Conservation (phyloP, 1,284 basidiomycete genomes). For the Rhizoctonia solani region DNA sequence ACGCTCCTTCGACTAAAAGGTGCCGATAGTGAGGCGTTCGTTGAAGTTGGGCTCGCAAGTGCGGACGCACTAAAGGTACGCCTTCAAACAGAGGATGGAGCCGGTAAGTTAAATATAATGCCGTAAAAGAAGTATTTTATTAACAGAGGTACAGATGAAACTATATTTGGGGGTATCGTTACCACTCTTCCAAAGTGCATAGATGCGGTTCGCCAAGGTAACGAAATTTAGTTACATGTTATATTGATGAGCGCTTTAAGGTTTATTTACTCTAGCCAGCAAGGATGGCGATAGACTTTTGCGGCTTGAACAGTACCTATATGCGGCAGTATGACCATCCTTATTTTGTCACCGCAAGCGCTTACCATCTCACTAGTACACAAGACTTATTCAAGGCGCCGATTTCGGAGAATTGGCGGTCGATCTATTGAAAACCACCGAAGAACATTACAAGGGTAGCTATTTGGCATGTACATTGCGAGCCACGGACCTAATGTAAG, state of each 20-base stretch:
- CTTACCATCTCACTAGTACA: constrained; percentile 18
- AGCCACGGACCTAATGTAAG: constrained; percentile 68
- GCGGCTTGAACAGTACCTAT: constrained; percentile 79
- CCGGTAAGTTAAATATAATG: neutral
- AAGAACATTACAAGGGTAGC: constrained; percentile 67
- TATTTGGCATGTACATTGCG: constrained; percentile 72
- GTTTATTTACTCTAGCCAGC: constrained; percentile 44
- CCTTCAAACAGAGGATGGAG: constrained; percentile 24
- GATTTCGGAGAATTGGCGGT: constrained; percentile 58
- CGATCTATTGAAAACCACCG: constrained; percentile 63
- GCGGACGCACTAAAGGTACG: constrained; percentile 27
- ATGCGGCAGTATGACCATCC: constrained; percentile 62
- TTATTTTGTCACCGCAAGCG: neutral
- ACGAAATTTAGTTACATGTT: constrained; percentile 31
- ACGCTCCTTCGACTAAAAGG: constrained; percentile 14
- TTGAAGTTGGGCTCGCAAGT: constrained; percentile 32
- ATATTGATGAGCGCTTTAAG: neutral
- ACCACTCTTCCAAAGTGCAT: constrained; percentile 64
- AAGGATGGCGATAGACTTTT: constrained; percentile 60
- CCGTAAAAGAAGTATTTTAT: neutral
- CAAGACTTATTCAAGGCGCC: constrained; percentile 49
- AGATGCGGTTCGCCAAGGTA: constrained; percentile 60
- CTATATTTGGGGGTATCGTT: constrained; percentile 56
- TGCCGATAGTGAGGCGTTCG: constrained; percentile 15
- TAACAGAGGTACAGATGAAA: constrained; percentile 49